Percentiles rank a stretch among this genome's conserved stretches.
These are phyloP conservation scores for Aspergillus carlsbadensis DNA, from an alignment of 495 filamentous ascomycete genomes.

Conservation along the genomic window DNA sequence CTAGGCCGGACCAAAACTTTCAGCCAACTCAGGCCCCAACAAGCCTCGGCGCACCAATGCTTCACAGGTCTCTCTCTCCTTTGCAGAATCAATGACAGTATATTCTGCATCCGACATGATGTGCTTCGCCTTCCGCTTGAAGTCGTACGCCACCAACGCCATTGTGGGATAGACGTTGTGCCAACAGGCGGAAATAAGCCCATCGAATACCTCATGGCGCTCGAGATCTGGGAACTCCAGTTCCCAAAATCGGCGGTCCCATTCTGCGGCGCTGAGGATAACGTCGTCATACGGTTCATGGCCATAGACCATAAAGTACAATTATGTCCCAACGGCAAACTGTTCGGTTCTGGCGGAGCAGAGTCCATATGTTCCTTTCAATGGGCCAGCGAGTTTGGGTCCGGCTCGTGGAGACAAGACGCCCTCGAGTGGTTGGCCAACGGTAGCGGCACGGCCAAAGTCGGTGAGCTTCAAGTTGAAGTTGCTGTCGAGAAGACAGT, in stretches of 20 bases:
- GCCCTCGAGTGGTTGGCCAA: slow-evolving; percentile 24
- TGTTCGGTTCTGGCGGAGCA: slow-evolving; percentile 29
- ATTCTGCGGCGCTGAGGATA: slow-evolving; percentile 20
- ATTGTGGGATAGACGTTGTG: slow-evolving; percentile 28
- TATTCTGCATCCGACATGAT: slow-evolving; percentile 17
- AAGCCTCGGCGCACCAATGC: slow-evolving; percentile 21
- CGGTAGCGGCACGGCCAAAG: slow-evolving; percentile 25
- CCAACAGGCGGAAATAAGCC: slow-evolving; percentile 27
- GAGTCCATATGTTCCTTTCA: slow-evolving; percentile 23
- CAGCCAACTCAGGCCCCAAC: slow-evolving; percentile 22
- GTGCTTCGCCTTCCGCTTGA: slow-evolving; percentile 24
- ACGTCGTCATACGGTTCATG: slow-evolving; percentile 32
- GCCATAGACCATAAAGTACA: slow-evolving; percentile 32
- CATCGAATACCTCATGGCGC: slow-evolving; percentile 22
- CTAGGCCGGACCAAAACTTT: slow-evolving; percentile 24
- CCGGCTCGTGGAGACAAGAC: slow-evolving; percentile 20
- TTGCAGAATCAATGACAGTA: slow-evolving; percentile 19
- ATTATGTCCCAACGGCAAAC: slow-evolving; percentile 28
- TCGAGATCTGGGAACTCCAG: slow-evolving; percentile 25
- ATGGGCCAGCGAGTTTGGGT: slow-evolving; percentile 21
- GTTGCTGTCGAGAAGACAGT: slow-evolving; percentile 23
- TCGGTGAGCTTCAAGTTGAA: slow-evolving; percentile 26
- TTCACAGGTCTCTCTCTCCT: slow-evolving; percentile 22
- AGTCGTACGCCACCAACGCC: slow-evolving; percentile 23
- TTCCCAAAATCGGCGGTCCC: slow-evolving; percentile 25